Conservation (phyloP, 306 rosid species). For the Quercus glauca region DNA sequence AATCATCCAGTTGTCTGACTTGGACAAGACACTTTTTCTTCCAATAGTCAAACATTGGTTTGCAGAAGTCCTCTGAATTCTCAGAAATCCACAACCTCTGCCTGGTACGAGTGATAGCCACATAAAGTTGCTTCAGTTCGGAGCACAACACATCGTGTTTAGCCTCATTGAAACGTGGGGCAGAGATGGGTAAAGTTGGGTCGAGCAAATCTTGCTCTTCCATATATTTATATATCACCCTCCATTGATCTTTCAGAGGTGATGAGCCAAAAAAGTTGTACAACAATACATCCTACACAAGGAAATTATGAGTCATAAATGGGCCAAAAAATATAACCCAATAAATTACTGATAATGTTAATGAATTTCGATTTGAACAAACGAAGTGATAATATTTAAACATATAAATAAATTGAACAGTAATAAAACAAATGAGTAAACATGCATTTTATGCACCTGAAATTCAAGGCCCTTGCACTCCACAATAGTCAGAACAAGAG, state of each 20-base stretch:
- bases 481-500: constrained; percentile 64
- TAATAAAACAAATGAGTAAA: neutral
- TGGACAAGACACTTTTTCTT: constrained; percentile 58
- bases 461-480: constrained; percentile 93
- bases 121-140: constrained; percentile 69
- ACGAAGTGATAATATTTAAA: neutral
- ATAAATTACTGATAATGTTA: neutral
- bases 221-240: constrained; percentile 67
- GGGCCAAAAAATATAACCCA: neutral
- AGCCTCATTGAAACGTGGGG: constrained; percentile 44
- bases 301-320: neutral
- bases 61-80: constrained; percentile 27
- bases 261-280: constrained; percentile 74
- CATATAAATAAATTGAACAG: neutral
- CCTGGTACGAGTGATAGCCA: constrained; percentile 71
- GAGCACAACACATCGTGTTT: constrained; percentile 65
- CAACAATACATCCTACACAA: constrained; percentile 62
- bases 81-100: constrained; percentile 78
- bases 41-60: constrained; percentile 76
- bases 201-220: constrained; percentile 53
- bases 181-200: neutral
- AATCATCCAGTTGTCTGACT: constrained; percentile 52
- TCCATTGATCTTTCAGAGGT: constrained; percentile 58
- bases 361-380: neutral
- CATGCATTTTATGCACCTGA: constrained; percentile 43